Conservation (phyloP, 2,329 filamentous ascomycete species). For the Drechslerella stenobrocha region DNA sequence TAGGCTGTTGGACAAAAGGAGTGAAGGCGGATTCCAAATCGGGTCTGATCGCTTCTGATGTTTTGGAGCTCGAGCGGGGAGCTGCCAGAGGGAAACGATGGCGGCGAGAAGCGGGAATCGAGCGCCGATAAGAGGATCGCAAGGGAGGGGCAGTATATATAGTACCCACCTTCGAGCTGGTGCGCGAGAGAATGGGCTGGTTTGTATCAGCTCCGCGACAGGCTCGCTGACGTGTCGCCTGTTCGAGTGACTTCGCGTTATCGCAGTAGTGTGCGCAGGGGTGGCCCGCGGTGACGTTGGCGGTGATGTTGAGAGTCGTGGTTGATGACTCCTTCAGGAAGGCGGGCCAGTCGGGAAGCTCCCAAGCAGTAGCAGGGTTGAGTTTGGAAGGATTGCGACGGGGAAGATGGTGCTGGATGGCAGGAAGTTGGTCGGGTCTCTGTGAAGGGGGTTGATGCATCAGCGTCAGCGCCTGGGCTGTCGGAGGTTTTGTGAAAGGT, state of each 20-base stretch:
- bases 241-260: conserved; percentile 43
- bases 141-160: conserved; percentile 46
- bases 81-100: conserved; percentile 2
- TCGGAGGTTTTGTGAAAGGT: neutral
- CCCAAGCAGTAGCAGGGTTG: neutral
- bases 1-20: conserved; percentile 11
- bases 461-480: neutral
- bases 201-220: neutral
- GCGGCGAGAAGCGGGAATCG: conserved; percentile 21
- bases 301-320: neutral
- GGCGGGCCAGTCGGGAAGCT: conserved; percentile 13
- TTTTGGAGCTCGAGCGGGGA: conserved; percentile 20
- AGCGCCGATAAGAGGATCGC: conserved; percentile 34
- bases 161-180: conserved; percentile 36
- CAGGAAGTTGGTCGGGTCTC: no score
- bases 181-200: neutral
- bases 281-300: conserved; percentile 9
- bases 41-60: conserved; percentile 11
- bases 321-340: conserved; percentile 36
- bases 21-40: conserved; percentile 30
- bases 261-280: conserved; percentile 9
- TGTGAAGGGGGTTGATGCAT: neutral
- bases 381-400: neutral
- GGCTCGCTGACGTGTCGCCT: conserved; percentile 12
- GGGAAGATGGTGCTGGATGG: neutral